These are phyloP conservation scores for Aegilops tauschii DNA, from an alignment of 176 grass and related monocot genomes.

Conservation along the genomic window DNA sequence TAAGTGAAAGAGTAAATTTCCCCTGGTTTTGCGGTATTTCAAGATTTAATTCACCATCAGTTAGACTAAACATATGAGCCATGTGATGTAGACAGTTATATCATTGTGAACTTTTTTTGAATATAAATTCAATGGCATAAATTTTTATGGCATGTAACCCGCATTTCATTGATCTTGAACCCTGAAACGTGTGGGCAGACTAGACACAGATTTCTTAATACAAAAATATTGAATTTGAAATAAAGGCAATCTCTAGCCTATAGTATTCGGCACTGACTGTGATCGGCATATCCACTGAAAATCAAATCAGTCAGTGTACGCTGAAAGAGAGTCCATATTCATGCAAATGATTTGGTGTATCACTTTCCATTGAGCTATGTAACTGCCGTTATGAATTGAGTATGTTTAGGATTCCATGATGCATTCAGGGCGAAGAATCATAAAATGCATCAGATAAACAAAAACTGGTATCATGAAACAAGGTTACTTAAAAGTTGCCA, in stretches of 20 bases:
- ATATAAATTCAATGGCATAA: not conserved
- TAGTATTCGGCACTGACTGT: not conserved
- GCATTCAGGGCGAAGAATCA: not conserved
- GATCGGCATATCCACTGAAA: not conserved
- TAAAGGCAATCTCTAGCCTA: not conserved
- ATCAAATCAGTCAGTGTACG: not conserved
- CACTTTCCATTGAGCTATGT: not conserved
- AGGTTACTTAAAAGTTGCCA: not conserved
- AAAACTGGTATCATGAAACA: not conserved
- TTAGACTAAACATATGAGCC: not conserved
- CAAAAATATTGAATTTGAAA: not conserved
- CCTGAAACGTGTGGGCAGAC: no score
- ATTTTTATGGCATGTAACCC: not conserved
- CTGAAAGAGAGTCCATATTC: not conserved
- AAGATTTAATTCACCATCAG: not conserved
- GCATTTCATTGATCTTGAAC: no score
- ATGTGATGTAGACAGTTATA: not conserved
- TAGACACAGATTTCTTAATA: not conserved
- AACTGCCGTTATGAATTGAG: not conserved
- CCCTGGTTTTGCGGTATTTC: not conserved
- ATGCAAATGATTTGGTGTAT: not conserved
- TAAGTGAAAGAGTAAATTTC: no score
- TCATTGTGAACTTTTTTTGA: not conserved
- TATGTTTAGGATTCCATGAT: not conserved
- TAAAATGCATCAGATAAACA: not conserved